Conservation (phyloP, 2,329 filamentous ascomycete genomes). For the Arachnomyces sp. region DNA sequence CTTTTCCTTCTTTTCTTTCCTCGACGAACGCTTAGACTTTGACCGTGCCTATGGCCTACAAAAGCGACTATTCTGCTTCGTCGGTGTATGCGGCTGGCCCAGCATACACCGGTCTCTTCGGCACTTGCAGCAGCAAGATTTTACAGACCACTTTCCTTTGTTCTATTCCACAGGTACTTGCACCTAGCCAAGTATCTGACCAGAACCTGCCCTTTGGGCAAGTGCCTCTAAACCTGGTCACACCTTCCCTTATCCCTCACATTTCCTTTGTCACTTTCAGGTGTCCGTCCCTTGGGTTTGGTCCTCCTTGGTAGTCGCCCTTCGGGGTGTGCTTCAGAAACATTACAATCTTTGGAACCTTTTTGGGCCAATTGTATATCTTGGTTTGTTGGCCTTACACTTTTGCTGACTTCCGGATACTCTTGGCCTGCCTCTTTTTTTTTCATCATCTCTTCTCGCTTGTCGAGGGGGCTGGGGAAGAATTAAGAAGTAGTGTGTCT, state of each 20-base stretch:
- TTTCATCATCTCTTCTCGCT: conserved; percentile 11
- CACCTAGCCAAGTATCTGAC: conserved; percentile 1
- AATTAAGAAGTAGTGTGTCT: not conserved
- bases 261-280: not conserved
- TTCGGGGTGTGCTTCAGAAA: too few relatives aligned
- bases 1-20: conserved; percentile 3
- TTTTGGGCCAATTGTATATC: not conserved
- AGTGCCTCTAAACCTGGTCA: not conserved
- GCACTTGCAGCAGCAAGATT: too few relatives aligned
- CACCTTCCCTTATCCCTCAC: not conserved
- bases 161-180: too few relatives aligned
- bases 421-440: conserved; percentile 2
- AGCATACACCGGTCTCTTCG: too few relatives aligned
- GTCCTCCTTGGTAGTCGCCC: too few relatives aligned
- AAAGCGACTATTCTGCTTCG: too few relatives aligned
- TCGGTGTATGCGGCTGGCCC: too few relatives aligned
- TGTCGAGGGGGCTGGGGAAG: conserved; percentile 10
- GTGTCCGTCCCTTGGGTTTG: too few relatives aligned
- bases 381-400: not conserved
- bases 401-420: too few relatives aligned
- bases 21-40: not conserved
- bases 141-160: too few relatives aligned
- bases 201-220: not conserved
- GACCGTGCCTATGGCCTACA: too few relatives aligned
- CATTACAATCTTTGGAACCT: conserved; percentile 6